phyloP scores from a whole-genome alignment of 352 stramenopile species.

The Phytopythium oedochilum region DNA sequence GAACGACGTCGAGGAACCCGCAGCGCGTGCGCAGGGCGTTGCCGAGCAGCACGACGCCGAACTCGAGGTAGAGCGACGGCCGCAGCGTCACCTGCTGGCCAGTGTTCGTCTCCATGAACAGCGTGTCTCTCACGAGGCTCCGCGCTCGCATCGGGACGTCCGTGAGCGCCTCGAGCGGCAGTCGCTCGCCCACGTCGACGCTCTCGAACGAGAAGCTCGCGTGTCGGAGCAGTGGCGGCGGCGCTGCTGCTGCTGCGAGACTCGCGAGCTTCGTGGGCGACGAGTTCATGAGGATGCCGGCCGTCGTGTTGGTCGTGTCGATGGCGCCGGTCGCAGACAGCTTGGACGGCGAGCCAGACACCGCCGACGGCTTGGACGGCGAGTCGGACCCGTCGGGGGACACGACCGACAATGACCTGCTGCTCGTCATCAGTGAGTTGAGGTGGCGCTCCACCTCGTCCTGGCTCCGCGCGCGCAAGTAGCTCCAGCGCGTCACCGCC shows the following conservation, averaged over 20 bases:
- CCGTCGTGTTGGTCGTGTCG: conserved; percentile 13
- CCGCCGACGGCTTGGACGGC: conserved; percentile 1
- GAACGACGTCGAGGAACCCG: conserved; percentile 42
- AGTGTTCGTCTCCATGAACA: conserved; percentile 29
- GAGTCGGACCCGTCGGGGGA: conserved; percentile 1
- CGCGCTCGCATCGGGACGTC: conserved; percentile 37
- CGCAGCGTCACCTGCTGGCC: conserved; percentile 27
- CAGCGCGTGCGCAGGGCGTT: conserved; percentile 23
- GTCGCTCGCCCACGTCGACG: conserved; percentile 14
- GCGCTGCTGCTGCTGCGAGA: conserved; percentile 6
- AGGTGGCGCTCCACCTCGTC: conserved; percentile 9
- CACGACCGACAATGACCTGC: conserved; percentile 13
- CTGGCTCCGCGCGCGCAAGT: conserved; percentile 7
- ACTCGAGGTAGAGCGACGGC: conserved; percentile 37
- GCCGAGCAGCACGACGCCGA: conserved; percentile 30
- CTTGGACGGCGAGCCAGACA: conserved; percentile 6
- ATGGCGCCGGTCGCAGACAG: background rate
- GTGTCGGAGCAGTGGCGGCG: conserved; percentile 15
- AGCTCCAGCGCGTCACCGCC: conserved; percentile 15
- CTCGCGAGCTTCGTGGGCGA: conserved; percentile 16
- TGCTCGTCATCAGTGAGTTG: conserved; percentile 1
- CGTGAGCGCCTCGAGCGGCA: conserved; percentile 27
- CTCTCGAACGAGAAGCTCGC: conserved; percentile 12
- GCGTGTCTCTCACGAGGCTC: conserved; percentile 35
- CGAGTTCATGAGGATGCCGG: conserved; percentile 21